Conservation (phyloP, 2,329 filamentous ascomycete genomes). For the Colletotrichum sidae region DNA sequence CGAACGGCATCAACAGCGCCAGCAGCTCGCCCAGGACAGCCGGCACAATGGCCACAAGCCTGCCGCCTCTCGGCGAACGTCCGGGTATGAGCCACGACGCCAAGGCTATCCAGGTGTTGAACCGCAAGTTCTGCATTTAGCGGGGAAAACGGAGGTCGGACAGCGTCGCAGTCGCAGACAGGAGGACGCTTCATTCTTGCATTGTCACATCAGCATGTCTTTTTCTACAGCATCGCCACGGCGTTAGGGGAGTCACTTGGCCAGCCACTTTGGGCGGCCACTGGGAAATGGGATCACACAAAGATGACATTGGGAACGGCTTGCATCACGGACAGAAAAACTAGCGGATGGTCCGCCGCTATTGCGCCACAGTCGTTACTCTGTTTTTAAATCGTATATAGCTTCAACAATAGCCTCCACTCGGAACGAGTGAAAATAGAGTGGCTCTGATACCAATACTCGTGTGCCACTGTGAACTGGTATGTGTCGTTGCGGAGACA, state of each 20-base stretch:
- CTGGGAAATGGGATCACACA: conserved; percentile 14
- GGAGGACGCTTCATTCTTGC: background rate
- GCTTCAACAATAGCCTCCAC: conserved; percentile 1
- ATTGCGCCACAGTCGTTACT: conserved; percentile 25
- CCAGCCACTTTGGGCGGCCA: conserved; percentile 18
- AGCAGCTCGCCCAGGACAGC: conserved; percentile 60
- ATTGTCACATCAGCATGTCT: conserved; percentile 19
- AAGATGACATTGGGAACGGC: conserved; percentile 12
- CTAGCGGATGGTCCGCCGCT: background rate
- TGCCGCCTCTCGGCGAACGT: conserved; percentile 61
- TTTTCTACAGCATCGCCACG: conserved; percentile 29
- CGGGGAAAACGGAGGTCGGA: too few relatives aligned
- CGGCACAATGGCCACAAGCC: conserved; percentile 60
- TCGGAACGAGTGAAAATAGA: conserved; percentile 25
- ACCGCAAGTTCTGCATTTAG: conserved; percentile 65
- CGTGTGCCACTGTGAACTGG: too few relatives aligned
- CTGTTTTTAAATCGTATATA: conserved; percentile 22
- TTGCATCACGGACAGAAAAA: conserved; percentile 35
- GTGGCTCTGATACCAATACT: conserved; percentile 6
- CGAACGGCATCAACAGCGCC: conserved; percentile 55
- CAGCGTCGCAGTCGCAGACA: too few relatives aligned
- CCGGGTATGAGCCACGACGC: conserved; percentile 71
- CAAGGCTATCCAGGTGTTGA: conserved; percentile 73
- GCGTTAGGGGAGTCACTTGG: conserved; percentile 22
- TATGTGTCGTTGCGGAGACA: too few relatives aligned